Conservation (phyloP, 768 basidiomycete species). For the Tulasnella sp. region DNA sequence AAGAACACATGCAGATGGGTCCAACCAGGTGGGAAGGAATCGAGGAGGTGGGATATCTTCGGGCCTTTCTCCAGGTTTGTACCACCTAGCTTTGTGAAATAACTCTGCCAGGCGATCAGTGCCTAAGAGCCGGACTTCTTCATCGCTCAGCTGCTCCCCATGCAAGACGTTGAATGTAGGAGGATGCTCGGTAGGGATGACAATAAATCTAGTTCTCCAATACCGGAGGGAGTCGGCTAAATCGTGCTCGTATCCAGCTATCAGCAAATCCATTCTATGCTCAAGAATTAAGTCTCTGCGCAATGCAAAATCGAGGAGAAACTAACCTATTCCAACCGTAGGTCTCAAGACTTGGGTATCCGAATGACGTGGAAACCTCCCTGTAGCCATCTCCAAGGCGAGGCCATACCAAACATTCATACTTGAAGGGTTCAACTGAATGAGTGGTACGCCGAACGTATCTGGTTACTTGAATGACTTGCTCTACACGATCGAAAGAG, state of each 20-base stretch:
- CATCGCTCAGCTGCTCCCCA: constrained; percentile 68
- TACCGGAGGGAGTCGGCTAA: constrained; percentile 75
- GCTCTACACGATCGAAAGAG: constrained; percentile 62
- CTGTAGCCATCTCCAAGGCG: constrained; percentile 80
- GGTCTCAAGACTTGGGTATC: constrained; percentile 64
- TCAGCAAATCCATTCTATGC: constrained; percentile 66
- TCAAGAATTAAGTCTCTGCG: neutral
- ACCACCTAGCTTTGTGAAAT: constrained; percentile 76
- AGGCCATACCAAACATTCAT: constrained; percentile 90
- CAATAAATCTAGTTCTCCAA: constrained; percentile 87
- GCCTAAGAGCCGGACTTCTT: constrained; percentile 77
- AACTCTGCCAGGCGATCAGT: constrained; percentile 85
- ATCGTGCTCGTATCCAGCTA: constrained; percentile 67
- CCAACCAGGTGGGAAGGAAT: constrained; percentile 73
- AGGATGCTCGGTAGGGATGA: constrained; percentile 72
- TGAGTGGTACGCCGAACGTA: constrained; percentile 54
- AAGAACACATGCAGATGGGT: constrained; percentile 62
- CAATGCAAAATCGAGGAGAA: neutral
- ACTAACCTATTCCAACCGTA: constrained; percentile 76
- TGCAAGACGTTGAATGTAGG: constrained; percentile 27
- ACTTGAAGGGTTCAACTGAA: constrained; percentile 45
- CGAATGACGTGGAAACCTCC: constrained; percentile 59
- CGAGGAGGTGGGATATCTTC: constrained; percentile 42
- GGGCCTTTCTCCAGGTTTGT: constrained; percentile 43
- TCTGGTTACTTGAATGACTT: constrained; percentile 74